A percentile compares a stretch with the other conserved stretches of the same genome.
phyloP scores from a whole-genome alignment of 148 eudicot genomes.

The Cornus kousa region DNA sequence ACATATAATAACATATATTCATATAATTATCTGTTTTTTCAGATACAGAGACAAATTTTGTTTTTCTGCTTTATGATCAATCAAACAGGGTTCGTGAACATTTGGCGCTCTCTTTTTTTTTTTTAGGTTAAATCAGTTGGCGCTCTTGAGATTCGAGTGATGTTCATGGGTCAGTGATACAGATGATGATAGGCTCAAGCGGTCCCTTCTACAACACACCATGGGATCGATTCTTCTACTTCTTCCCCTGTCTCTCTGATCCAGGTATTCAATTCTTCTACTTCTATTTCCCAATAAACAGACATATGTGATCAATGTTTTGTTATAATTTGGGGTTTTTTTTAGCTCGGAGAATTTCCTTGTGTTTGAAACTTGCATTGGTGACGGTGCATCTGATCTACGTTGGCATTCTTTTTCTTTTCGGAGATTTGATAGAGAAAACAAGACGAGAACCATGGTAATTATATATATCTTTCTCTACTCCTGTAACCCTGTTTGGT shows the following conservation, averaged over 20 bases:
- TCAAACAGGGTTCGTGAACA: too few relatives aligned
- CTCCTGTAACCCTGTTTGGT: not conserved
- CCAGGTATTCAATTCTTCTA: slow-evolving; percentile 47
- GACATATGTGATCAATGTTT: not conserved
- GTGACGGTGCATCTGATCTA: slow-evolving; percentile 64
- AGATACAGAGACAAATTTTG: too few relatives aligned
- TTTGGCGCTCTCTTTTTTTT: too few relatives aligned
- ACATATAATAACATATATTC: too few relatives aligned
- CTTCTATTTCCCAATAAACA: not conserved
- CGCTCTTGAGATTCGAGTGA: slow-evolving; percentile 5
- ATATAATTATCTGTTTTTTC: too few relatives aligned
- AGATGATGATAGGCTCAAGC: slow-evolving; percentile 24
- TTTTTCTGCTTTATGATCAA: too few relatives aligned
- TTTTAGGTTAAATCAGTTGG: too few relatives aligned
- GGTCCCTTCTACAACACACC: slow-evolving; percentile 14
- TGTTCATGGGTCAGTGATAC: not conserved
- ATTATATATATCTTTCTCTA: not conserved
- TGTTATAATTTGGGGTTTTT: not conserved
- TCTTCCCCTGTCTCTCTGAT: slow-evolving; percentile 78
- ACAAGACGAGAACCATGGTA: slow-evolving; percentile 68
- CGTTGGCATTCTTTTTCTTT: slow-evolving; percentile 44
- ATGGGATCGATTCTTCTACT: slow-evolving; percentile 35
- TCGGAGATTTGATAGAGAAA: slow-evolving; percentile 47
- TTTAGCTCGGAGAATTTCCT: slow-evolving; percentile 69
- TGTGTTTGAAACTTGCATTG: slow-evolving; percentile 58